Base-by-base conservation (phyloP, 306 rosid species). In the Leucaena leucocephala region DNA sequence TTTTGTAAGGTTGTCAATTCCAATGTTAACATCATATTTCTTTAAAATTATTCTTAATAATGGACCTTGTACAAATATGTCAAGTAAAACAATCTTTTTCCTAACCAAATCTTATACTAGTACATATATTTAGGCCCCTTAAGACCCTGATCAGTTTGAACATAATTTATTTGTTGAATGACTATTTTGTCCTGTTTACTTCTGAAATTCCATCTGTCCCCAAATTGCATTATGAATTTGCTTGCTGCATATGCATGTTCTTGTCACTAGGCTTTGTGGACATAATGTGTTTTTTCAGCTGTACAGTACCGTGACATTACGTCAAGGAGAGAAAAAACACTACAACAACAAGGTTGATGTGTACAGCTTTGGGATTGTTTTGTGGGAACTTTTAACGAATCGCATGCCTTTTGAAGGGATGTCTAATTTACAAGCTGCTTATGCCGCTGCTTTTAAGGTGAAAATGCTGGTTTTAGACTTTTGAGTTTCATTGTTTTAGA, bases 341-440 rank as follows among this genome's bases (percentile, higher is more conserved):
- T 95, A 95, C 87, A 95, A 95, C 84, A 95, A 95, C 86, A 95
- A 86, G 84, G 99, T 95, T 69, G 99, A 95, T 55, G 99, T 95
- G 73, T 95, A 95, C 82, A 95, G 99, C 89, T 95, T 95, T 83
- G 99, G 99, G 66, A 90, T 95, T 72, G 99, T 95, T 82, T 82
- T 95, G 65, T 95, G 99, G 99, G 99, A 95, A 85, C 84, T 95
- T 57, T 79, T 95, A 86, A 95, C 99, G 65, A 95, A 95, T 75
- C 98, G 99, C 64, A 92, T 95, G 99, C 99, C 99, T 16, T 95
- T 95, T 72, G 99, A 95, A 82, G 99, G 99, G 85, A 95, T 95
- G 99, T 95, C 99, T 46, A 95, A 95, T 89, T 86, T 95, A 85
- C 99, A 95, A 85, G 99, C 99, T 70, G 98, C 98, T 45, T 95